Percentiles rank a stretch among this genome's conserved stretches.
phyloP scores from a whole-genome alignment of 192 early-diverging fungal species.

The Blastocladiella britannica region DNA sequence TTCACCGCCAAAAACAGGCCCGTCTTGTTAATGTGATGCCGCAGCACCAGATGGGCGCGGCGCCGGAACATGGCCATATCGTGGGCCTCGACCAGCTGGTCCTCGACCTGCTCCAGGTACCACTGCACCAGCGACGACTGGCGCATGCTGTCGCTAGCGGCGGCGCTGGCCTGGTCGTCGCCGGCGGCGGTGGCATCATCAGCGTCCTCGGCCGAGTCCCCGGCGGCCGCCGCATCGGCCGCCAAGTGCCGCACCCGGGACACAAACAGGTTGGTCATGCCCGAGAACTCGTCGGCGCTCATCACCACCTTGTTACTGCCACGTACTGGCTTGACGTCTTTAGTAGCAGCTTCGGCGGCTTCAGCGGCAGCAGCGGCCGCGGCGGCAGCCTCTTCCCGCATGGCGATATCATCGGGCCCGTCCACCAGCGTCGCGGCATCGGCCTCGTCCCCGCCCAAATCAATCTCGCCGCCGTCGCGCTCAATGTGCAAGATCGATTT shows the following conservation, averaged over 20 bases:
- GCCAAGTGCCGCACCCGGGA: neutral
- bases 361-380: too few species aligned
- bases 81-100: neutral
- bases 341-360: too few species aligned
- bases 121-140: neutral
- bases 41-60: neutral
- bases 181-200: too few species aligned
- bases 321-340: too few species aligned
- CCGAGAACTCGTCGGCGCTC: neutral
- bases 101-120: neutral
- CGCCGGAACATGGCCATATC: neutral
- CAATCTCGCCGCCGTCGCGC: neutral
- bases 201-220: neutral
- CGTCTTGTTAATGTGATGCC: neutral
- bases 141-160: neutral
- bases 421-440: neutral
- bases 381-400: neutral
- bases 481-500: neutral
- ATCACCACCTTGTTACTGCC: neutral
- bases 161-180: too few species aligned
- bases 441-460: neutral
- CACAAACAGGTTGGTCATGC: neutral
- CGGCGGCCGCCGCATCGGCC: neutral
- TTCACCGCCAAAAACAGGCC: neutral
- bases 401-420: too few species aligned